phyloP scores from a whole-genome alignment of 768 basidiomycete genomes.

The Neoboletus brunneissimus region DNA sequence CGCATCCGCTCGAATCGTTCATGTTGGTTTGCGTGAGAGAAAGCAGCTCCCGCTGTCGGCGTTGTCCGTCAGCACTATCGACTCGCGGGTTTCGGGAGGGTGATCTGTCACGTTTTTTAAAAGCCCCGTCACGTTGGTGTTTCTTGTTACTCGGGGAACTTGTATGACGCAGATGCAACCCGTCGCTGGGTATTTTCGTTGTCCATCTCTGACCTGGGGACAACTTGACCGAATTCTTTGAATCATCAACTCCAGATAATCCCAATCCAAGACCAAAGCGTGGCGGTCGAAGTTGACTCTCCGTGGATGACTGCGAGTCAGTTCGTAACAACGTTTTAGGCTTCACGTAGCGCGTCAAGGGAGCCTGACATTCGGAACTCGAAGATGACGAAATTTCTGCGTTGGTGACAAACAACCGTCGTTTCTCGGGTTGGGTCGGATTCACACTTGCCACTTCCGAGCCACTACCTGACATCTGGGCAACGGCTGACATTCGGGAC shows the following conservation, averaged over 20 bases:
- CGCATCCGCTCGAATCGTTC: slow-evolving; percentile 16
- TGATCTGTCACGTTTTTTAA: slow-evolving; percentile 14
- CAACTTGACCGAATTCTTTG: slow-evolving; percentile 9
- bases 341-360: slow-evolving; percentile 13
- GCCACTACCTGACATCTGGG: slow-evolving; percentile 7
- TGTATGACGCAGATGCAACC: slow-evolving; percentile 1
- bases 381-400: slow-evolving; percentile 42
- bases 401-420: slow-evolving; percentile 46
- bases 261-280: slow-evolving; percentile 33
- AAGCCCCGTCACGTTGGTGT: slow-evolving; percentile 5
- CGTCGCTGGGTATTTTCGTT: slow-evolving; percentile 6
- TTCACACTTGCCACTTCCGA: slow-evolving; percentile 36
- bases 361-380: slow-evolving; percentile 39
- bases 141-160: slow-evolving; percentile 9
- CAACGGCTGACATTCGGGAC: slow-evolving; percentile 8
- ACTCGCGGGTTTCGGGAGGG: slow-evolving; percentile 1
- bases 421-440: slow-evolving; percentile 22
- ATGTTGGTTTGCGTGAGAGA: neutral
- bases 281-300: slow-evolving; percentile 21
- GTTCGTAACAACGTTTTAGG: slow-evolving; percentile 15
- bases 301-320: slow-evolving; percentile 22
- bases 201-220: slow-evolving; percentile 17
- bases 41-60: slow-evolving; percentile 22
- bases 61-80: slow-evolving; percentile 11
- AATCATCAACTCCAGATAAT: slow-evolving; percentile 13